Conservation (phyloP, 306 rosid species). For the Vigna radiata region DNA sequence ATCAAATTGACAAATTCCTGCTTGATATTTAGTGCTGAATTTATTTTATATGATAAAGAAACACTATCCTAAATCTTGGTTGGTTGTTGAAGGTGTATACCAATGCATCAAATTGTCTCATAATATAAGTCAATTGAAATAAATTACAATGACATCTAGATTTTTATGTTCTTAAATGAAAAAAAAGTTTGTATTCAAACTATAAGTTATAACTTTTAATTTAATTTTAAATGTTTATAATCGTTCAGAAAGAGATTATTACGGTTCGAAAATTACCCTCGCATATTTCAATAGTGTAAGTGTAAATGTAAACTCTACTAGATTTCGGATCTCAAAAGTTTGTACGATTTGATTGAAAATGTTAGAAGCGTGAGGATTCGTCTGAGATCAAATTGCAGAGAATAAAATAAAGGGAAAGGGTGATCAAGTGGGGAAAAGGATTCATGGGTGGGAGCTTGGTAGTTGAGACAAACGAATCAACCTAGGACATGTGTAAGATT, state of each 20-base stretch:
- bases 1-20: conserved; percentile 10
- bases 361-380: background rate
- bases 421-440: conserved; percentile 12
- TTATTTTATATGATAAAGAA: too few species aligned
- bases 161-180: too few species aligned
- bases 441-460: conserved; percentile 1
- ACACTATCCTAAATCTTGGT: too few species aligned
- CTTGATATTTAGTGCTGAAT: background rate
- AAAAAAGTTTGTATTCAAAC: too few species aligned
- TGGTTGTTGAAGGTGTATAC: too few species aligned
- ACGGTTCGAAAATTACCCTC: too few species aligned
- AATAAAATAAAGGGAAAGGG: conserved; percentile 14
- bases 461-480: background rate
- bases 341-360: background rate
- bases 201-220: too few species aligned
- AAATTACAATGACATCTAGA: too few species aligned
- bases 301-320: background rate
- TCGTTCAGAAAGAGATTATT: too few species aligned
- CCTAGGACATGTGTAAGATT: background rate
- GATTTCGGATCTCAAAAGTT: background rate
- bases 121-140: too few species aligned
- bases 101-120: too few species aligned
- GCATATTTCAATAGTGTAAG: background rate
- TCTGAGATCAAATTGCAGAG: conserved; percentile 7
- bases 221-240: too few species aligned